These are phyloP conservation scores for Aspergillus ostianus DNA, from an alignment of 495 filamentous ascomycete genomes.

Conservation along the genomic window DNA sequence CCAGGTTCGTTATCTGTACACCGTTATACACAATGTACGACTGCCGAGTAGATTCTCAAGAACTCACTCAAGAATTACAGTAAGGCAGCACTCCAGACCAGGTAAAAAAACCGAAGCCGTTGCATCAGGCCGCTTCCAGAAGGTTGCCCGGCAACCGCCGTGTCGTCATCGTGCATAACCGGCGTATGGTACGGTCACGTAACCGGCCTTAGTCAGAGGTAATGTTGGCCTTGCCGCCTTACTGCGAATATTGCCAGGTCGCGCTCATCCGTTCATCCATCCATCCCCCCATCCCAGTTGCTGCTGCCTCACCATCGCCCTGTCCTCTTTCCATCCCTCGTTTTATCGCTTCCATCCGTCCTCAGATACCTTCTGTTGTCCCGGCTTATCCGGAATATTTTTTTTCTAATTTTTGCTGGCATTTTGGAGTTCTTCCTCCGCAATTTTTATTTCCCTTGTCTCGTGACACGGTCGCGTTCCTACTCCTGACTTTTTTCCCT, in stretches of 20 bases:
- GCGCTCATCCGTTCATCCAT: constrained; percentile 1
- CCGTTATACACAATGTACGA: too few relatives aligned
- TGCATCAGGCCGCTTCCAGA: not conserved
- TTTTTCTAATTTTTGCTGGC: constrained; percentile 1
- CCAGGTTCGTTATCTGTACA: too few relatives aligned
- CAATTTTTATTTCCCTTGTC: not conserved
- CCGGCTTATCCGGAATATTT: not conserved
- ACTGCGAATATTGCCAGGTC: constrained; percentile 1
- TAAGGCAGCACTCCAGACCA: too few relatives aligned
- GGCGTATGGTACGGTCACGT: too few relatives aligned
- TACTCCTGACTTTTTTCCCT: constrained; percentile 8
- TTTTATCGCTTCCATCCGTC: not conserved
- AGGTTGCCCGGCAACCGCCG: constrained; percentile 12
- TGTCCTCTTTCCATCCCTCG: not conserved
- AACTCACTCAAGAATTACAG: too few relatives aligned
- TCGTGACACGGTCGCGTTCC: constrained; percentile 13
- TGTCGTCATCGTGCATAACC: constrained; percentile 18
- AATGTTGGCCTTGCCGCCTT: too few relatives aligned
- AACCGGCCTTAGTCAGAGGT: too few relatives aligned
- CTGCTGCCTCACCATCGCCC: not conserved
- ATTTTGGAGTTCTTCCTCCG: not conserved
- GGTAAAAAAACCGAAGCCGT: not conserved
- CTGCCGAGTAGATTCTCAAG: too few relatives aligned
- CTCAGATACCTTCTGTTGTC: not conserved
- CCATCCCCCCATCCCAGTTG: constrained; percentile 1